Conservation (phyloP, 352 stramenopile genomes). For the Globisporangium cederbergense region DNA sequence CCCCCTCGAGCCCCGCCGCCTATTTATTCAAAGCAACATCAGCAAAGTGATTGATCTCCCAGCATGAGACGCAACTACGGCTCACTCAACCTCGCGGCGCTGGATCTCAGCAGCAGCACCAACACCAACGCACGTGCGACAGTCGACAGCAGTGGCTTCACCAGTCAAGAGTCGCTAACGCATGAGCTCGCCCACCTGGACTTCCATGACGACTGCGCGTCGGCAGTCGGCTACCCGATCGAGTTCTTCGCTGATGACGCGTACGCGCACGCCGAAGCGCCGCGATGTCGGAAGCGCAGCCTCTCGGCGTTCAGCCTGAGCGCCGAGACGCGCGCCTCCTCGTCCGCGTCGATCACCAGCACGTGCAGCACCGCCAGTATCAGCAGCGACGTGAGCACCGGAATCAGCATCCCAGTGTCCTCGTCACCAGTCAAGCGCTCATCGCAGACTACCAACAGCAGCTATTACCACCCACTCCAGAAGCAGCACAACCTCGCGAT, state of each 20-base stretch:
- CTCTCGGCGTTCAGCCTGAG: conserved; percentile 18
- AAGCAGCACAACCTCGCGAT: conserved; percentile 16
- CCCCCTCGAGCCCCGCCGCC: background rate
- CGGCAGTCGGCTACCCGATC: conserved; percentile 29
- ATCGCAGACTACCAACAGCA: background rate
- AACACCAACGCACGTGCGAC: conserved; percentile 17
- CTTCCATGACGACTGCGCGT: conserved; percentile 30
- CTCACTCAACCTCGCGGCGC: conserved; percentile 46
- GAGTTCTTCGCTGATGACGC: conserved; percentile 16
- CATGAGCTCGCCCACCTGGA: conserved; percentile 23
- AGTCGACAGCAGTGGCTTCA: conserved; percentile 10
- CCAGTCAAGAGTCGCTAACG: conserved; percentile 23
- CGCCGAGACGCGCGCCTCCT: conserved; percentile 21
- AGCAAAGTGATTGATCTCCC: background rate
- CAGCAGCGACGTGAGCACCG: conserved; percentile 11
- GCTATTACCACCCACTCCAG: conserved; percentile 2
- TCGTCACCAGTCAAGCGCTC: conserved; percentile 6
- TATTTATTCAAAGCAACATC: conserved; percentile 2
- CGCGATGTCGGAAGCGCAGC: conserved; percentile 22
- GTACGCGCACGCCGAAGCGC: conserved; percentile 25
- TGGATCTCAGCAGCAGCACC: conserved; percentile 26
- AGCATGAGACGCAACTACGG: conserved; percentile 55
- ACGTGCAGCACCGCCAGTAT: conserved; percentile 2
- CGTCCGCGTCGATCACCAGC: conserved; percentile 7
- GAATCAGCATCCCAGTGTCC: conserved; percentile 12